Evolutionary conservation across 2,329 filamentous ascomycete genomes (phyloP).

Genomic region (Pyrenophora graminea): DNA sequence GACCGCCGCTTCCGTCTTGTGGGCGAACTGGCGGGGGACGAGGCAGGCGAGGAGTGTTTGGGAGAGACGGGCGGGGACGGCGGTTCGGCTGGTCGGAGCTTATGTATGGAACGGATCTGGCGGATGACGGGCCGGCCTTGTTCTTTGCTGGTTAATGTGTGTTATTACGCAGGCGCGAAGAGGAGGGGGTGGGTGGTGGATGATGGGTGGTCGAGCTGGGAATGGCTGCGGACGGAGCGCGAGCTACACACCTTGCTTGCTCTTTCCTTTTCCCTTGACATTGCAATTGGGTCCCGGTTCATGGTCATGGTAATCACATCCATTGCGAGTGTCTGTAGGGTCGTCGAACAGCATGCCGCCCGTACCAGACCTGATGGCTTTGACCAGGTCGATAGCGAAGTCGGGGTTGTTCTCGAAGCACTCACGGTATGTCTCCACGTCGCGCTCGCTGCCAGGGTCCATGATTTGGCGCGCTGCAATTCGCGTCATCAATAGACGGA

Average conservation of each 20-base stretch:
- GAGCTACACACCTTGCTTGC: constrained; percentile 45
- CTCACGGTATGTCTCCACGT: constrained; percentile 55
- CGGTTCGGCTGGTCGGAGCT: constrained; percentile 35
- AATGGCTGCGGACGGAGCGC: constrained; percentile 16
- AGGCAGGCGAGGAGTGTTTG: constrained; percentile 28
- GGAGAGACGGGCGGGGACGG: constrained; percentile 38
- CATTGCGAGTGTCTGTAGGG: constrained; percentile 51
- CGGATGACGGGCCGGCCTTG: constrained; percentile 40
- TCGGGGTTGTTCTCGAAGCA: constrained; percentile 57
- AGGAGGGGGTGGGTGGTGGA: constrained; percentile 1
- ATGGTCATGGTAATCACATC: constrained; percentile 58
- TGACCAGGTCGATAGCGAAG: constrained; percentile 59
- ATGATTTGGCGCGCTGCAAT: constrained; percentile 63
- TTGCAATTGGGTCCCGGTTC: constrained; percentile 49
- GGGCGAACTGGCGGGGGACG: constrained; percentile 39
- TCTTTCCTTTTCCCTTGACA: constrained; percentile 40
- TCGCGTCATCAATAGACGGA: constrained; percentile 55
- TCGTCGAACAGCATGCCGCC: constrained; percentile 58
- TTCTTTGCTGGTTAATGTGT: constrained; percentile 45
- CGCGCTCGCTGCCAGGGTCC: constrained; percentile 57
- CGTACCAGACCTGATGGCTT: constrained; percentile 55
- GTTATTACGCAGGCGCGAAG: constrained; percentile 36
- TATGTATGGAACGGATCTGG: constrained; percentile 36
- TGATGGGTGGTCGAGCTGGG: constrained; percentile 9
- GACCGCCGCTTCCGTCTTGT: constrained; percentile 36